Evolutionary conservation across 768 basidiomycete species (phyloP), one percentile per base, ranked within the genome.

Genomic region (Candolleomyces eurysporus): DNA sequence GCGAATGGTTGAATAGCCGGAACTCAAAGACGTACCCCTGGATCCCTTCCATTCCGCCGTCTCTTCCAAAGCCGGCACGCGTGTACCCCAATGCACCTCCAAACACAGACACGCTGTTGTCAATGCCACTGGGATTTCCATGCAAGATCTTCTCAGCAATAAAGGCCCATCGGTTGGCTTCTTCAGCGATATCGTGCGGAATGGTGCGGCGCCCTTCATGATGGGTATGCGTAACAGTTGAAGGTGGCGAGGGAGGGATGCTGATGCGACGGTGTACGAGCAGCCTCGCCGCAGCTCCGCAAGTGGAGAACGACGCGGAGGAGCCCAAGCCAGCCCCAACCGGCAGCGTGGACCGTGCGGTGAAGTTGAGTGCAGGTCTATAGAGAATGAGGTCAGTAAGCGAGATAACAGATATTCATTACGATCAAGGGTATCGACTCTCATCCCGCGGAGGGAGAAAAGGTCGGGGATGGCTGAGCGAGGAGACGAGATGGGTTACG

Each of bases 301-400:
- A 97, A 19, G 88, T 86, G 3, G 96, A 98, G 78, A 90, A 98
- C 22, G 97, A 94, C 7, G 97, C 97, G 21, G 95, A 97, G 13
- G 96, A 98, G 22, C 97, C 97, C 53, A 98, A 88, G 50, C 97
- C 97, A 16, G 97, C 97, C 8, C 93, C 91, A 60, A 98, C 88
- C 31, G 97, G 97, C 5, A 98, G 83, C 22, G 93, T 92, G 39
- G 94, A 89, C 50, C 96, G 92, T 43, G 89, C 84, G 22, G 87
- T 82, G 71, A 96, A 90, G 65, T 89, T 87, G 73, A 94, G 85
- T 0, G 88, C 81, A 10, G 89, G 90, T 60, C 94, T 95, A 63
- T 36, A 45, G 31, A 26, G 85, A 58, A 49, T 7, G 10, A 39
- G 19, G 31, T 42, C 32, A 42, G 14, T 42, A 36, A 61, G 62